phyloP scores from a whole-genome alignment of 305 asterid genomes.

The Plantago coronopus region DNA sequence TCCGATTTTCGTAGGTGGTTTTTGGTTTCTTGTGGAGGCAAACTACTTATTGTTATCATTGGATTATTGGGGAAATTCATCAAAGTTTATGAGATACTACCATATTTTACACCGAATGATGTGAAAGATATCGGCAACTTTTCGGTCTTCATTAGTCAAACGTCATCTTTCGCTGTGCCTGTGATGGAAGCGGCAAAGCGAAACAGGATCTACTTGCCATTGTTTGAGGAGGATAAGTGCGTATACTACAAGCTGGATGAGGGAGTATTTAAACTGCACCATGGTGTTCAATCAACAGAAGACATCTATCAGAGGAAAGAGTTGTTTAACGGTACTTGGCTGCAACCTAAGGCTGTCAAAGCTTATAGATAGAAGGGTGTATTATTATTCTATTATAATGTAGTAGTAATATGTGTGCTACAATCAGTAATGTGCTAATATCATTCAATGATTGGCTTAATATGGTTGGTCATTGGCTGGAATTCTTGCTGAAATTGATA shows the following conservation, averaged over 20 bases:
- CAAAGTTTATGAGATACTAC: background rate
- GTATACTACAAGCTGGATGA: background rate
- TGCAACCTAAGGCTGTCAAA: background rate
- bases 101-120: background rate
- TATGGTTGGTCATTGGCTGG: too few species aligned
- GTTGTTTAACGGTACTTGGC: background rate
- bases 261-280: background rate
- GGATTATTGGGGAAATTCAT: background rate
- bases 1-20: background rate
- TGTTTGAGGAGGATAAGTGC: background rate
- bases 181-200: background rate
- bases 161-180: background rate
- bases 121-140: background rate
- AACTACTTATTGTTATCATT: background rate
- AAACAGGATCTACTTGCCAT: background rate
- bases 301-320: background rate
- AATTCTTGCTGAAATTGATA: too few species aligned
- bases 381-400: too few species aligned
- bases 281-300: background rate
- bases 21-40: background rate
- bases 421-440: too few species aligned
- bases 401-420: too few species aligned
- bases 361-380: slow-evolving; percentile 2
- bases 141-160: background rate
- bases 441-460: too few species aligned